Conservation (phyloP, 2,329 filamentous ascomycete species). For the Hymenoscyphus repandus region DNA sequence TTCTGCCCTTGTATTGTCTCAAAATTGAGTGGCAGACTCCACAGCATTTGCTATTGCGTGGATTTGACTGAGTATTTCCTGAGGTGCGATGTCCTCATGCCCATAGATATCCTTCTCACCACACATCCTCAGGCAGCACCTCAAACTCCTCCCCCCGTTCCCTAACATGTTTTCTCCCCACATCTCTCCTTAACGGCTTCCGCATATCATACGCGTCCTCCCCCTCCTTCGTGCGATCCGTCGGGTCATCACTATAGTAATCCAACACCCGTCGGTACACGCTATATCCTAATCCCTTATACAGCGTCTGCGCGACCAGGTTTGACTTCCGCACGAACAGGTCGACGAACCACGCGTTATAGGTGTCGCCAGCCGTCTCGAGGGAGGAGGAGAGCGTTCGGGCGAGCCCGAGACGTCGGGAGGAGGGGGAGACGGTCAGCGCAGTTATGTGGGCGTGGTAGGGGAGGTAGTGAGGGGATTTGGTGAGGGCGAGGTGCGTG, state of each 20-base stretch:
- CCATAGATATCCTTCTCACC: slow-evolving; percentile 41
- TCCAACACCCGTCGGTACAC: slow-evolving; percentile 83
- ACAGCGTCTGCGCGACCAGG: slow-evolving; percentile 78
- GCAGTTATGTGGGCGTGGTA: slow-evolving; percentile 99
- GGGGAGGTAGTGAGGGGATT: slow-evolving; percentile 89
- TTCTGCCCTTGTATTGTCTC: too few relatives aligned
- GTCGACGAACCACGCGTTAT: slow-evolving; percentile 91
- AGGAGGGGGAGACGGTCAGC: slow-evolving; percentile 82
- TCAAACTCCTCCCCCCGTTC: slow-evolving; percentile 73
- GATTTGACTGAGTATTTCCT: not conserved
- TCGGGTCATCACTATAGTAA: slow-evolving; percentile 87
- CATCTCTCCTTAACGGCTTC: slow-evolving; percentile 80
- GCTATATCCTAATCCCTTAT: slow-evolving; percentile 85
- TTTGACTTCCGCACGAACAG: slow-evolving; percentile 90
- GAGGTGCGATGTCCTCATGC: not conserved
- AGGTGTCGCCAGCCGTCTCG: slow-evolving; percentile 74
- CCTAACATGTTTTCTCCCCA: slow-evolving; percentile 68
- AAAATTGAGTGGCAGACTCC: too few relatives aligned
- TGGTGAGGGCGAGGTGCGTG: slow-evolving; percentile 53
- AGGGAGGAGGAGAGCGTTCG: slow-evolving; percentile 76
- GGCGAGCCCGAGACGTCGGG: slow-evolving; percentile 80
- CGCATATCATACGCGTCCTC: slow-evolving; percentile 98
- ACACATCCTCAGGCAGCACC: slow-evolving; percentile 82
- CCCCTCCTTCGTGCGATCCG: slow-evolving; percentile 65
- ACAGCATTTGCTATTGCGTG: too few relatives aligned